Evolutionary conservation across 2,329 filamentous ascomycete genomes (phyloP).

Genomic region (Exophiala sideris): DNA sequence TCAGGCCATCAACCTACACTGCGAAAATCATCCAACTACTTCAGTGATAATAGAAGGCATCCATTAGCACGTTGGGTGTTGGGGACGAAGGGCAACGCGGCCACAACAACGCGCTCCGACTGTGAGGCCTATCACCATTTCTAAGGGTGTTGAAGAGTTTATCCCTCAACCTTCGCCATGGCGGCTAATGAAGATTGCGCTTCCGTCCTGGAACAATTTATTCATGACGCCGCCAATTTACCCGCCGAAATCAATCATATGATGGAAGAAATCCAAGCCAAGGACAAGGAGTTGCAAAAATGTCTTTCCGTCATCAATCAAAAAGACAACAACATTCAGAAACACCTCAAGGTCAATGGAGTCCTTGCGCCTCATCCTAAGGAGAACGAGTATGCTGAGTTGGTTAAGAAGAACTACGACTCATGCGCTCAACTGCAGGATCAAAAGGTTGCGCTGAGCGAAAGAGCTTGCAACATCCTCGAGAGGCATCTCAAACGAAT

Average conservation of each 20-base stretch:
- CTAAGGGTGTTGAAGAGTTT: background rate
- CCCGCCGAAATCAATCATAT: slow-evolving; percentile 64
- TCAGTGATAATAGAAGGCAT: no score
- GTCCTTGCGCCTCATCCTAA: slow-evolving; percentile 61
- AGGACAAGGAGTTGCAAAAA: slow-evolving; percentile 60
- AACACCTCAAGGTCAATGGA: slow-evolving; percentile 62
- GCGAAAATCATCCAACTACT: no score
- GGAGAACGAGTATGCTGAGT: slow-evolving; percentile 59
- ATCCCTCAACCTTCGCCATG: slow-evolving; percentile 35
- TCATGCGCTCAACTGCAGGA: slow-evolving; percentile 56
- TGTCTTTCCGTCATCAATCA: slow-evolving; percentile 55
- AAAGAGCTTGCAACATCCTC: slow-evolving; percentile 58
- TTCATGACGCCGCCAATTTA: slow-evolving; percentile 62
- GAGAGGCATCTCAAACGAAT: slow-evolving; percentile 63
- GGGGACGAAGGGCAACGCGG: no score
- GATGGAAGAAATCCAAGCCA: slow-evolving; percentile 65
- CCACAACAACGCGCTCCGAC: no score
- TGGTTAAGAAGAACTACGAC: slow-evolving; percentile 57
- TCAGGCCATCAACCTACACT: background rate
- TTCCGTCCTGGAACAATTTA: slow-evolving; percentile 62
- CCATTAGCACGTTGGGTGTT: no score
- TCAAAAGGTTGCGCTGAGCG: slow-evolving; percentile 59
- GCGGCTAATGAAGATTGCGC: slow-evolving; percentile 58
- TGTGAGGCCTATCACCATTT: background rate
- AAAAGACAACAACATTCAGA: slow-evolving; percentile 61